Evolutionary conservation across 164 flowering plant species (phyloP), one percentile per base, ranked within the genome.

Genomic region (Berberis thunbergii): DNA sequence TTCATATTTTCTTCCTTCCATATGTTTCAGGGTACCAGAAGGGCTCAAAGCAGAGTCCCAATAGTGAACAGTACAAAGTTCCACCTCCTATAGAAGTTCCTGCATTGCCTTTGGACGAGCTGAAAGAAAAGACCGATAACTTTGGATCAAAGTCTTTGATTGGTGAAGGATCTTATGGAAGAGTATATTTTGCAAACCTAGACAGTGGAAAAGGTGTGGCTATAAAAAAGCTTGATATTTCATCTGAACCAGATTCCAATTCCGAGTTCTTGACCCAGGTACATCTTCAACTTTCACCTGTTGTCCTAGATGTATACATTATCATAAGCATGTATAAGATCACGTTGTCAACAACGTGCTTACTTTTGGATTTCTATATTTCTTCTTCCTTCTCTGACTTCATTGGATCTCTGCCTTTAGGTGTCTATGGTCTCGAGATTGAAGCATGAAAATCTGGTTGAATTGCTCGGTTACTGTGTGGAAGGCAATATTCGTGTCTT

Each of bases 121-220:
- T 93, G 64, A 93, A 86, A 76, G 89, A 90, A 57, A 90, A 84
- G 73, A 90, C 97, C 42, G 98, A 90, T 64, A 88, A 86, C 71
- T 93, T 93, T 73, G 96, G 96, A 54, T 86, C 96, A n/a, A 90
- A 83, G 66, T 82, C 96, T 53, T 76, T 93, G 74, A 84, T 93
- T 74, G 98, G 98, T 72, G 98, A 93, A 79, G 98, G 98, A 52
- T 93, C 98, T 1, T 90, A 93, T 79, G 98, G 98, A 56, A 84
- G 98, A 75, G 98, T 93, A 10, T 93, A 93, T 62, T 86, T 68
- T 76, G 97, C 92, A 63, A 83, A 73, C 54, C 62, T 91, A 64
- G 70, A 68, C 55, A 75, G 63, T 79, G 97, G 84, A 53, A 83
- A 78, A 63, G 80, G 80, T 66, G 84, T 90, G 66, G 96, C 98